Conservation (phyloP, 768 basidiomycete species). For the Tricholoma saponaceum region DNA sequence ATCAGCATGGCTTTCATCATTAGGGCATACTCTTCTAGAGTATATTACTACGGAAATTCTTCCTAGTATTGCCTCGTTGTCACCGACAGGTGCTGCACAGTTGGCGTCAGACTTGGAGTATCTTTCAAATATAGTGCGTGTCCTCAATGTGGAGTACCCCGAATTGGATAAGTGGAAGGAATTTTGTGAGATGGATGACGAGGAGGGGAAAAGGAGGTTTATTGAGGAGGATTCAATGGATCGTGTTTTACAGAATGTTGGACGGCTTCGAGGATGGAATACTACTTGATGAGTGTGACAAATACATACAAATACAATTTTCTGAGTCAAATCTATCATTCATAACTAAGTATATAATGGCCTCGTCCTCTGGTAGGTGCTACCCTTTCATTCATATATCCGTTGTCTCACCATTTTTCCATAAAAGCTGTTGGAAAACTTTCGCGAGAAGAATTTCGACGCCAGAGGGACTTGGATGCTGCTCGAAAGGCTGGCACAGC, state of each 20-base stretch:
- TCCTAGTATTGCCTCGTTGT: conserved; percentile 64
- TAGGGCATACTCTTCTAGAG: conserved; percentile 76
- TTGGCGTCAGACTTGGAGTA: conserved; percentile 86
- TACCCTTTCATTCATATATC: neutral
- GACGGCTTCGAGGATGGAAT: conserved; percentile 25
- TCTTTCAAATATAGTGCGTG: conserved; percentile 84
- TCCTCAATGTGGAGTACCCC: conserved; percentile 83
- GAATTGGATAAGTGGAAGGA: conserved; percentile 80
- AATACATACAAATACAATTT: neutral
- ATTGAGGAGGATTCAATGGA: conserved; percentile 25
- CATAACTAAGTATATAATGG: conserved; percentile 22
- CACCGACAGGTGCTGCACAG: conserved; percentile 71
- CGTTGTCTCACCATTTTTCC: conserved; percentile 4
- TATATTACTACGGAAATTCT: conserved; percentile 70
- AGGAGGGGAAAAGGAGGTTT: conserved; percentile 33
- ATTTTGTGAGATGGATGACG: conserved; percentile 59
- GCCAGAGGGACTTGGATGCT: conserved; percentile 96
- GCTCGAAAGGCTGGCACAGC: conserved; percentile 98
- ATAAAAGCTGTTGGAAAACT: conserved; percentile 67
- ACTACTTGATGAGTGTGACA: neutral
- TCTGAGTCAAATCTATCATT: neutral
- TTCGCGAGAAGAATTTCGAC: conserved; percentile 90
- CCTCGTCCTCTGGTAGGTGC: conserved; percentile 36
- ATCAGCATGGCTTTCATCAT: conserved; percentile 87
- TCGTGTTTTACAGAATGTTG: conserved; percentile 30